Conservation (phyloP, 371 early-diverging fungal species). For the Mycotypha africana region DNA sequence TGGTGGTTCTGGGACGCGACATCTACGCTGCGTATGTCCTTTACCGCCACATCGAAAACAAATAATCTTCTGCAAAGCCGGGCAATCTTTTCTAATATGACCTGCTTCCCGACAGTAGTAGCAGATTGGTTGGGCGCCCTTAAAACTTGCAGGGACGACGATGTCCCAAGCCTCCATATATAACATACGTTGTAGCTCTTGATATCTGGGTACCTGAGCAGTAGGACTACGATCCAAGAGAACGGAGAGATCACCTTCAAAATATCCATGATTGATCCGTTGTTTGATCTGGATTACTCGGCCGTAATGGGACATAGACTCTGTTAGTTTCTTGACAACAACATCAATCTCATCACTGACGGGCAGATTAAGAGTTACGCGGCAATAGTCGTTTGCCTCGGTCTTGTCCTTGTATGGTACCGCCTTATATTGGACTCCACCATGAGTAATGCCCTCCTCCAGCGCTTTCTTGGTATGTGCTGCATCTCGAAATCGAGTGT, state of each 20-base stretch:
- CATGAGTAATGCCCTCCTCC: background rate
- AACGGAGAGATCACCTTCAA: conserved; percentile 1
- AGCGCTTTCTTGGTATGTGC: background rate
- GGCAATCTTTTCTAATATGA: background rate
- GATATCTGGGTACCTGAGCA: background rate
- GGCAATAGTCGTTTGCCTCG: background rate
- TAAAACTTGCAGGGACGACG: background rate
- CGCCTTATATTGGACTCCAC: background rate
- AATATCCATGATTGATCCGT: background rate
- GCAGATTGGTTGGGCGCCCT: background rate
- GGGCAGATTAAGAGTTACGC: background rate
- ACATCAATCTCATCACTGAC: background rate
- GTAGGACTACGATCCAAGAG: background rate
- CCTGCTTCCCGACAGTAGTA: background rate
- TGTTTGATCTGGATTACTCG: background rate
- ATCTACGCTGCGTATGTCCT: background rate
- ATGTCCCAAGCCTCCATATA: conserved; percentile 1
- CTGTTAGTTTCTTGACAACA: background rate
- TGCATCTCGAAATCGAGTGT: background rate
- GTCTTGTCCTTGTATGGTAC: too few relatives aligned
- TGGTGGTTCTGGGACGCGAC: background rate
- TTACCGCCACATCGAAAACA: background rate
- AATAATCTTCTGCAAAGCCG: background rate
- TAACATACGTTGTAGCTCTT: background rate
- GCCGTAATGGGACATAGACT: background rate